A percentile compares a stretch with the other conserved stretches of the same genome.
Evolutionary conservation across 495 filamentous ascomycete genomes (phyloP).

Genomic region (Aspergillus bertholletiae): DNA sequence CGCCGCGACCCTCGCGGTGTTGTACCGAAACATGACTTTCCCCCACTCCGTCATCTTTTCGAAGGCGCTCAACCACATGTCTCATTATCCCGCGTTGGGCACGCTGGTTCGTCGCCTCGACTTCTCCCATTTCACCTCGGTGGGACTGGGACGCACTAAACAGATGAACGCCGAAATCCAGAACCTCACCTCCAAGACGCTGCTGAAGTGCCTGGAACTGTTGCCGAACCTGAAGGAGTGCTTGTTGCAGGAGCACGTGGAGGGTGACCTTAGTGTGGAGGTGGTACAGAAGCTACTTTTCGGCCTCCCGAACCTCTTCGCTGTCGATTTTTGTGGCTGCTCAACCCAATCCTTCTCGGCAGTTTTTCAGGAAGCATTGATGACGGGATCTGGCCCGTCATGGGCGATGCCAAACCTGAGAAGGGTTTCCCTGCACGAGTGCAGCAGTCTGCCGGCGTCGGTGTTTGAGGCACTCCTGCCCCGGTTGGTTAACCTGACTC

Average conservation of each 20-base stretch:
- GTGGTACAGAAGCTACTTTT: constrained; percentile 71
- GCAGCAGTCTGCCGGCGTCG: constrained; percentile 65
- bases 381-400: constrained; percentile 38
- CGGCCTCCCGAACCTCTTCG: constrained; percentile 61
- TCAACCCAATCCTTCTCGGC: constrained; percentile 67
- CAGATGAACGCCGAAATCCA: constrained; percentile 77
- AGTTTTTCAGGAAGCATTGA: constrained; percentile 50
- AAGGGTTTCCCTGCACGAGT: constrained; percentile 77
- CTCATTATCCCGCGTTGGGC: constrained; percentile 65
- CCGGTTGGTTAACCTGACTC: constrained; percentile 65
- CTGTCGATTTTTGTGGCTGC: constrained; percentile 77
- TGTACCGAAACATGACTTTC: constrained; percentile 82
- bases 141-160: constrained; percentile 74
- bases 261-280: constrained; percentile 67
- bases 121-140: constrained; percentile 85
- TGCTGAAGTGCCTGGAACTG: constrained; percentile 71
- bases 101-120: constrained; percentile 78
- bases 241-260: constrained; percentile 77
- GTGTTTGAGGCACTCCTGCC: constrained; percentile 71
- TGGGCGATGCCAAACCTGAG: constrained; percentile 54
- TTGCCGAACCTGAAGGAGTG: constrained; percentile 78
- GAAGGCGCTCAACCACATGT: constrained; percentile 74
- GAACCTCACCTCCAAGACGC: constrained; percentile 74
- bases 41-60: constrained; percentile 84
- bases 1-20: constrained; percentile 68